phyloP scores from a whole-genome alignment of 768 basidiomycete species.

The Pleurotus sapidus region DNA sequence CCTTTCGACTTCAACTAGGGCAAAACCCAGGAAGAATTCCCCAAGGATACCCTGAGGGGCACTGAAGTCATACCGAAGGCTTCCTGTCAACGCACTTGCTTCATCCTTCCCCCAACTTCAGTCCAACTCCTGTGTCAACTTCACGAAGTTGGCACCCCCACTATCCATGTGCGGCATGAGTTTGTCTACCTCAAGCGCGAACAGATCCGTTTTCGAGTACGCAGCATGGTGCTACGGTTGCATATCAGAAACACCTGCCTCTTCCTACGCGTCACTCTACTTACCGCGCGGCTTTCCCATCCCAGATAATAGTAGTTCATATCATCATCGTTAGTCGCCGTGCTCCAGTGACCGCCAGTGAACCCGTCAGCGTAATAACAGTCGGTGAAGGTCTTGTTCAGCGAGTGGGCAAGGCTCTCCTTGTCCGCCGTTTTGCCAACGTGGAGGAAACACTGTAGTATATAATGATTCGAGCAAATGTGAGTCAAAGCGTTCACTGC shows the following conservation, averaged over 20 bases:
- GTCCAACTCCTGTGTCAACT: conserved; percentile 9
- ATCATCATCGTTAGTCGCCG: conserved; percentile 15
- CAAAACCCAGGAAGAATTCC: too few species aligned
- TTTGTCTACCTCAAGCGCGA: conserved; percentile 17
- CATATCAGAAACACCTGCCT: neutral
- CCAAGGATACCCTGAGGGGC: too few species aligned
- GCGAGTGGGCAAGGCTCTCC: conserved; percentile 9
- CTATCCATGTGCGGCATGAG: conserved; percentile 15
- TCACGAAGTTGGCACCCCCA: conserved; percentile 8
- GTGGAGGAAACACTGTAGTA: conserved; percentile 10
- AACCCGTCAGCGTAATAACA: conserved; percentile 19
- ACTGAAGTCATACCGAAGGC: too few species aligned
- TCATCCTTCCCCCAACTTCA: too few species aligned
- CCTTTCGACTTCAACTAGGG: too few species aligned
- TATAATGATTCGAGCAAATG: too few species aligned
- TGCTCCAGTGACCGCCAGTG: conserved; percentile 17
- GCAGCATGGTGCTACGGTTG: conserved; percentile 13
- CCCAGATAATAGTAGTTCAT: conserved; percentile 19
- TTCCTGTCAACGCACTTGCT: too few species aligned
- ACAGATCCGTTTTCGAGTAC: conserved; percentile 15
- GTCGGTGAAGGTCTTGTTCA: conserved; percentile 21
- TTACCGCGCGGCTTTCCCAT: conserved; percentile 17
- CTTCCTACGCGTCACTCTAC: neutral
- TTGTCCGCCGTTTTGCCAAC: conserved; percentile 10
- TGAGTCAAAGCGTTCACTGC: too few species aligned